phyloP scores from a whole-genome alignment of 306 rosid genomes.

The Alnus glutinosa region DNA sequence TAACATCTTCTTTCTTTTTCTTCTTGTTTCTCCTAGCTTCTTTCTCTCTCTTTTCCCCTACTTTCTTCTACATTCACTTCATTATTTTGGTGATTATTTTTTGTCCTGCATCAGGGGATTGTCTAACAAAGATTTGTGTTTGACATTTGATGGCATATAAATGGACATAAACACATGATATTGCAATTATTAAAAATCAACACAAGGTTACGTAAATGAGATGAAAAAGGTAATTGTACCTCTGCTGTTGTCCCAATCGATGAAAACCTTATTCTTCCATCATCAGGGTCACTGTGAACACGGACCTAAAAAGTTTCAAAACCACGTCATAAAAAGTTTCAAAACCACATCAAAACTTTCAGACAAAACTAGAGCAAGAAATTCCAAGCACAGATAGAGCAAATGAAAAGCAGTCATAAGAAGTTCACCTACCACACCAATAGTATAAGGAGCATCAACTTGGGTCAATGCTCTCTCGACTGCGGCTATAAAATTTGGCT shows the following conservation, averaged over 20 bases:
- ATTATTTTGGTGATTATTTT: too few species aligned
- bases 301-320: conserved; percentile 55
- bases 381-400: conserved; percentile 22
- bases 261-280: conserved; percentile 42
- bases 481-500: conserved; percentile 62
- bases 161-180: conserved; percentile 14
- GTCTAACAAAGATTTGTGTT: background rate
- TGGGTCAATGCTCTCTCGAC: conserved; percentile 63
- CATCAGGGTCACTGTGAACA: conserved; percentile 42
- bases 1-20: too few species aligned
- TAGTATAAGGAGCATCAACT: conserved; percentile 67
- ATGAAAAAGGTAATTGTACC: conserved; percentile 40
- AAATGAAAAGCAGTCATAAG: conserved; percentile 13
- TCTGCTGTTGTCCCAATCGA: conserved; percentile 89
- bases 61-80: too few species aligned
- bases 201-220: background rate
- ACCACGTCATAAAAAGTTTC: conserved; percentile 13
- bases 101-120: background rate
- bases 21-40: too few species aligned
- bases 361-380: conserved; percentile 14
- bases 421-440: conserved; percentile 81
- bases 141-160: conserved; percentile 10
- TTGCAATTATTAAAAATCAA: background rate
- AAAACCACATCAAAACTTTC: conserved; percentile 11
- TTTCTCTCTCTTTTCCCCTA: too few species aligned